Evolutionary conservation across 2,329 filamentous ascomycete genomes (phyloP).

Genomic region (Pestalotiopsis sp.): DNA sequence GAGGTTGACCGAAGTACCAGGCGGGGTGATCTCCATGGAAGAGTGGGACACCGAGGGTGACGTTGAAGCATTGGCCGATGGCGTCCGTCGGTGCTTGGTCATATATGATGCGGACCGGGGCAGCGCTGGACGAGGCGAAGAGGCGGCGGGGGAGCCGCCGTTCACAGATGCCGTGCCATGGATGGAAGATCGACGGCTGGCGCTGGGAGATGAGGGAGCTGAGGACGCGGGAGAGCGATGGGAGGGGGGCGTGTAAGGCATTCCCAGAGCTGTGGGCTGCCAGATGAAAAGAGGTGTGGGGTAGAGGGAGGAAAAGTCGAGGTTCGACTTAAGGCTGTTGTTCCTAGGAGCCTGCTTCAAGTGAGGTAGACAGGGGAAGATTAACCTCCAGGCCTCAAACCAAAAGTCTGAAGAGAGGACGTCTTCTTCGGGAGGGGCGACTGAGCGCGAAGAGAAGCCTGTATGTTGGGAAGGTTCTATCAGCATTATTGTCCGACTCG

Average conservation of each 20-base stretch:
- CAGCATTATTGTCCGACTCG: slow-evolving; percentile 28
- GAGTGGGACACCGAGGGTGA: slow-evolving; percentile 27
- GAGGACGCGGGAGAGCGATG: slow-evolving; percentile 65
- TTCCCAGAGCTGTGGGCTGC: slow-evolving; percentile 49
- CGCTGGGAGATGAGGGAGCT: slow-evolving; percentile 56
- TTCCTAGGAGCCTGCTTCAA: slow-evolving; percentile 26
- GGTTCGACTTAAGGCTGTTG: slow-evolving; percentile 27
- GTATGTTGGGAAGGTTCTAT: slow-evolving; percentile 28
- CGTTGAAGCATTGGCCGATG: slow-evolving; percentile 42
- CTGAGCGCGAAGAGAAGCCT: slow-evolving; percentile 29
- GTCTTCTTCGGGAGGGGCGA: slow-evolving; percentile 21
- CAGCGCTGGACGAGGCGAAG: slow-evolving; percentile 49
- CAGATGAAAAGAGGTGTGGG: slow-evolving; percentile 25
- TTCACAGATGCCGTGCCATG: slow-evolving; percentile 33
- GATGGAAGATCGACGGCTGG: slow-evolving; percentile 62
- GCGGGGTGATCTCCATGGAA: slow-evolving; percentile 46
- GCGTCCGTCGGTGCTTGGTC: slow-evolving; percentile 63
- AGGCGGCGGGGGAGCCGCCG: slow-evolving; percentile 15
- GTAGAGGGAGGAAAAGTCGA: slow-evolving; percentile 20
- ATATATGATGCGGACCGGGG: slow-evolving; percentile 70
- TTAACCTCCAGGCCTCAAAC: slow-evolving; percentile 27
- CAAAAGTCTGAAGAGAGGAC: slow-evolving; percentile 24
- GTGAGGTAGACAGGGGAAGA: slow-evolving; percentile 31
- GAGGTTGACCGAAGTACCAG: slow-evolving; percentile 52
- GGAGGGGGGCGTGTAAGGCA: slow-evolving; percentile 88